Evolutionary conservation across 2,329 filamentous ascomycete genomes (phyloP).

Genomic region (Penicillium sp.): DNA sequence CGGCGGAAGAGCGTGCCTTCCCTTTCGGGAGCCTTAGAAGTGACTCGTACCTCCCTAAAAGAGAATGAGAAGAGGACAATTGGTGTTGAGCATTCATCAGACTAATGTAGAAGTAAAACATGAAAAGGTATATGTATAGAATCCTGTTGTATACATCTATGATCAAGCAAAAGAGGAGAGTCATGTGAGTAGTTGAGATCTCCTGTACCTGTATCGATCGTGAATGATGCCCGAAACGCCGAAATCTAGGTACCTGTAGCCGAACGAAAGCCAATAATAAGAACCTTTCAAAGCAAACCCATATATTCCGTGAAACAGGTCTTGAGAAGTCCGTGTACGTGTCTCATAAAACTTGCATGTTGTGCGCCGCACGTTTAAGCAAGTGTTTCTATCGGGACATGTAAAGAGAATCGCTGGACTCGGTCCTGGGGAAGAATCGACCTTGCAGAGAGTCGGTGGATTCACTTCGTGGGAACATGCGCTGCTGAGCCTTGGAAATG

Average conservation of each 20-base stretch:
- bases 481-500: conserved; percentile 42
- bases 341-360: conserved; percentile 11
- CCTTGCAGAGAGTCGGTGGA: conserved; percentile 43
- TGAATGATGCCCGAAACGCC: conserved; percentile 11
- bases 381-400: conserved; percentile 35
- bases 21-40: background rate
- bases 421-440: conserved; percentile 41
- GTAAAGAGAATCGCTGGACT: conserved; percentile 42
- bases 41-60: background rate
- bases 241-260: conserved; percentile 3
- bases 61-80: background rate
- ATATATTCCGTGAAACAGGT: conserved; percentile 4
- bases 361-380: background rate
- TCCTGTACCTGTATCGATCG: background rate
- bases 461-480: conserved; percentile 42
- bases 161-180: conserved; percentile 1
- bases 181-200: background rate
- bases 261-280: conserved; percentile 1
- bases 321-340: conserved; percentile 1
- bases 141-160: conserved; percentile 16
- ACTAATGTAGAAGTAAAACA: background rate
- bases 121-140: conserved; percentile 10
- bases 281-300: conserved; percentile 5
- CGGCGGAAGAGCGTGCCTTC: background rate
- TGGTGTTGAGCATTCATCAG: background rate